Base-by-base conservation (phyloP, 2,329 filamentous ascomycete genomes). In the Ceratocystis smalleyi region DNA sequence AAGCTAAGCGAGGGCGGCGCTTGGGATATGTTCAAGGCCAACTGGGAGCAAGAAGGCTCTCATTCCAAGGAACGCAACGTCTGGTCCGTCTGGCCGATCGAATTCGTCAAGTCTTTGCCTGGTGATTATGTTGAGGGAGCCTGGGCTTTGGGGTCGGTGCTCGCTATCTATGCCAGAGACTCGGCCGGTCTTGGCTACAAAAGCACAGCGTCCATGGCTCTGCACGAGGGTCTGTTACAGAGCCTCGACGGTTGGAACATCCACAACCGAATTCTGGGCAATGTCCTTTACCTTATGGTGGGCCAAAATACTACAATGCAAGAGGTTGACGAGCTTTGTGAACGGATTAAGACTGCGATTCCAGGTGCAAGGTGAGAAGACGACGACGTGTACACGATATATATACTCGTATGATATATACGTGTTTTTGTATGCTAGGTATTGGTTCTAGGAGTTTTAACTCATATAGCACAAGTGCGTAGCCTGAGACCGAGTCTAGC, bases 81-180 rank as follows among this genome's bases (percentile, higher is more conserved):
- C 0, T 92, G 87, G 87, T 90, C 87, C 65, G 80, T 84, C 66
- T 94, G 88, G 88, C 82, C 83, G 0, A 77, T 77, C 0, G 71
- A 74, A 0, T 81, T 91, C 32, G 75, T 91, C 1, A 72, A 75
- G 1, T 72, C 75, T 12, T 70, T 91, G 1, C 91, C 87, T 3
- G 74, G 69, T 17, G 70, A 74, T 0, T 73, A 76, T 0, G 82
- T 94, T 0, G 77, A 82, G 2, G 82, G 85, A 6, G 82, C 87
- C 0, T 88, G 89, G 75, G 86, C 88, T 0, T 74, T 94, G 0
- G 89, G 89, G 0, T 87, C 83, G 1, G 86, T 94, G 0, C 76
- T 94, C 10, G 85, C 86, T 0, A 84, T 95, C 45, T 77, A 77
- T 30, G 69, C 83, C 63, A 70, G 72, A 3, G 76, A 77, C 12